Percentiles rank a stretch among this genome's conserved stretches.
These are phyloP conservation scores for Gentiana straminea DNA, from an alignment of 257 asterid species.

Conservation along the genomic window DNA sequence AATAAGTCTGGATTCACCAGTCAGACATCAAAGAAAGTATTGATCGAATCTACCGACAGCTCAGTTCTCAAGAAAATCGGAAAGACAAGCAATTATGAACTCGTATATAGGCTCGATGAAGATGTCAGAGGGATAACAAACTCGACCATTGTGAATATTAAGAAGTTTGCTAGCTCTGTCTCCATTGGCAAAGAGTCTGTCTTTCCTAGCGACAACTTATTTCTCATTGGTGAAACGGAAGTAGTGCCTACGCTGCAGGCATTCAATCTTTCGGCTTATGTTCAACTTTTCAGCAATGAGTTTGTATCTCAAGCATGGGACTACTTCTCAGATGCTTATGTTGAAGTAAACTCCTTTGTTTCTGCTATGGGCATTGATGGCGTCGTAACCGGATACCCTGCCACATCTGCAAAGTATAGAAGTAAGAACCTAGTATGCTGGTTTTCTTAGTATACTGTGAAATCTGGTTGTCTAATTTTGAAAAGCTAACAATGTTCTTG, in stretches of 20 bases:
- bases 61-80: slow-evolving; percentile 41
- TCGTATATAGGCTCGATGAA: slow-evolving; percentile 47
- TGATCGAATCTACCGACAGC: slow-evolving; percentile 59
- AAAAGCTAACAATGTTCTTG: slow-evolving; percentile 1
- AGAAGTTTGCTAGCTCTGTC: slow-evolving; percentile 53
- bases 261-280: slow-evolving; percentile 42
- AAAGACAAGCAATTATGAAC: slow-evolving; percentile 46
- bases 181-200: slow-evolving; percentile 44
- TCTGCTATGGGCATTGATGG: slow-evolving; percentile 29
- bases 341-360: slow-evolving; percentile 43
- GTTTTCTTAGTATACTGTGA: slow-evolving; percentile 1
- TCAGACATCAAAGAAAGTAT: slow-evolving; percentile 41
- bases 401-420: slow-evolving; percentile 59
- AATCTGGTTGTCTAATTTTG: neutral
- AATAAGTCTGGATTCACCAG: slow-evolving; percentile 38
- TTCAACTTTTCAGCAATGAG: slow-evolving; percentile 56
- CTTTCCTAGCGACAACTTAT: slow-evolving; percentile 26
- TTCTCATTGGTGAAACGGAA: slow-evolving; percentile 26
- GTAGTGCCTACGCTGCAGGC: slow-evolving; percentile 50
- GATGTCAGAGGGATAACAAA: slow-evolving; percentile 41
- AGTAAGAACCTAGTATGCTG: slow-evolving; percentile 36
- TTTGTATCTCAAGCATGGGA: slow-evolving; percentile 86
- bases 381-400: slow-evolving; percentile 57
- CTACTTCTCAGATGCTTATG: slow-evolving; percentile 60
- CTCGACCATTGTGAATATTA: slow-evolving; percentile 54